A percentile compares a stretch with the other conserved stretches of the same genome.
phyloP scores from a whole-genome alignment of 306 rosid species.

The Vicia faba region DNA sequence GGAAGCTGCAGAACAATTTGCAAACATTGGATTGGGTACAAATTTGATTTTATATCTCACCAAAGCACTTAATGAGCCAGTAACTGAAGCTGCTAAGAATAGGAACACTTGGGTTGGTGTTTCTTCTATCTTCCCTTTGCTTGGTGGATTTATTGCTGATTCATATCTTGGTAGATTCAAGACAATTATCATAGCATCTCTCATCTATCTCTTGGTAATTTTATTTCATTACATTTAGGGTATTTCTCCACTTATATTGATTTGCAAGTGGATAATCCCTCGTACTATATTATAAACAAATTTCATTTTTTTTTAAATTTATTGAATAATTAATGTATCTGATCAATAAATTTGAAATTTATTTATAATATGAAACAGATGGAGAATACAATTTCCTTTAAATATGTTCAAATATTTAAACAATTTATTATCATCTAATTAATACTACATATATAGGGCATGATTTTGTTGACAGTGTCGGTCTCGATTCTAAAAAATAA shows the following conservation, averaged over 20 bases:
- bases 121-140: slow-evolving; percentile 43
- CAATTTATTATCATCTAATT: background rate
- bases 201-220: slow-evolving; percentile 44
- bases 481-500: slow-evolving; percentile 43
- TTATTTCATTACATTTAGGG: background rate
- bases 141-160: slow-evolving; percentile 52
- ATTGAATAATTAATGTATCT: too few species aligned
- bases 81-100: slow-evolving; percentile 36
- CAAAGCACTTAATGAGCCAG: slow-evolving; percentile 37
- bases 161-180: slow-evolving; percentile 52
- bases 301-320: too few species aligned
- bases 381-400: too few species aligned
- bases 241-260: background rate
- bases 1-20: slow-evolving; percentile 51
- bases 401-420: too few species aligned
- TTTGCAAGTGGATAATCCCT: background rate
- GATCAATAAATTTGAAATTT: too few species aligned
- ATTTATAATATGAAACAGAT: too few species aligned
- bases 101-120: slow-evolving; percentile 54
- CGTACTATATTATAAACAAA: too few species aligned
- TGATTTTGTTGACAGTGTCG: slow-evolving; percentile 54
- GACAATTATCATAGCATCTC: slow-evolving; percentile 42
- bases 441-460: slow-evolving; percentile 44
- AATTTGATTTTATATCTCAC: slow-evolving; percentile 45
- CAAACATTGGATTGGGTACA: slow-evolving; percentile 34